Evolutionary conservation across 345 rosid species (phyloP).

Genomic region (Durio zibethinus): DNA sequence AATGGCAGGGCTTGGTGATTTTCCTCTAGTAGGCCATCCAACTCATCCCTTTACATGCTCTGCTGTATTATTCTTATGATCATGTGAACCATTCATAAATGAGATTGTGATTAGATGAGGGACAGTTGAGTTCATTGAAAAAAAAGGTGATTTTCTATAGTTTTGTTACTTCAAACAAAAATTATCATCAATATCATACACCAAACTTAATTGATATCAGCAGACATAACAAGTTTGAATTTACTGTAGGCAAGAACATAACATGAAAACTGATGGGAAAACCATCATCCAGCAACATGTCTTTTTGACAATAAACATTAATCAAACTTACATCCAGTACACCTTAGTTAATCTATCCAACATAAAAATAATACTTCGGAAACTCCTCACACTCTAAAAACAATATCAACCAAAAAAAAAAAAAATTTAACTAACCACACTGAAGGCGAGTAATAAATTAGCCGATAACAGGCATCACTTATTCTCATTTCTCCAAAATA

Average conservation of each 20-base stretch:
- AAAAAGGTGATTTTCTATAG: background rate
- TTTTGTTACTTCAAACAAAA: background rate
- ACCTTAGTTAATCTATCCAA: background rate
- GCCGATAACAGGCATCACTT: conserved; percentile 19
- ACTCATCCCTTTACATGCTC: background rate
- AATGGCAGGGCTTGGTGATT: too few relatives aligned
- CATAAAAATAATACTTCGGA: background rate
- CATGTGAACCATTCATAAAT: background rate
- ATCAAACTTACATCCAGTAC: conserved; percentile 15
- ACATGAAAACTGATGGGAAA: background rate
- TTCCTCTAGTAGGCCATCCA: background rate
- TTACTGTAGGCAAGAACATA: background rate
- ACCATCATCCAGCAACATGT: background rate
- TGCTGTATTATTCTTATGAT: background rate
- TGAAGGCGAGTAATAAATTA: conserved; percentile 15
- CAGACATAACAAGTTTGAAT: background rate
- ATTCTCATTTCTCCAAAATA: conserved; percentile 31
- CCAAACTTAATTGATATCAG: background rate
- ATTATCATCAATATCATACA: background rate
- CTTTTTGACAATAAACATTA: background rate
- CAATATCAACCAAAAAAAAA: background rate
- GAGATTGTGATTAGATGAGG: background rate
- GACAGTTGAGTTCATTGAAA: background rate
- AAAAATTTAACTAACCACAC: conserved; percentile 7
- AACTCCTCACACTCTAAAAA: background rate